Conservation (phyloP, 306 rosid species). For the Carpinus viminea region DNA sequence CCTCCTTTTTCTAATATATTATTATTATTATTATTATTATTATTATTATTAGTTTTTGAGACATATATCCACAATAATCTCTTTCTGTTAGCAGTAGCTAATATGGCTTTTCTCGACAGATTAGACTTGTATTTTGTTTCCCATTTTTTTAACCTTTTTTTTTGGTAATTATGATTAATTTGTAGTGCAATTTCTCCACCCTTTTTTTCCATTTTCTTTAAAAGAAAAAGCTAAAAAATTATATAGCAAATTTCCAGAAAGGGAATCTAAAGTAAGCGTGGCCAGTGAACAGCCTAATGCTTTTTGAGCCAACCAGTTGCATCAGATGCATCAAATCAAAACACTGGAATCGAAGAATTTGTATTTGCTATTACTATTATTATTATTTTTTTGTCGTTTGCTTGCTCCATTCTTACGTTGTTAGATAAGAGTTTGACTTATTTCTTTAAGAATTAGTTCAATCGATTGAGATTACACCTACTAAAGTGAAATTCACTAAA, state of each 20-base stretch:
- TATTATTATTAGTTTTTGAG: neutral
- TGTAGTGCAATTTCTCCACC: neutral
- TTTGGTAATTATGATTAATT: neutral
- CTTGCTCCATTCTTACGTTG: neutral
- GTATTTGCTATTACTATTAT: no score
- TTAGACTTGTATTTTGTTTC: neutral
- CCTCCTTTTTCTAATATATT: slow-evolving; percentile 1
- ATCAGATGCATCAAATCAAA: slow-evolving; percentile 18
- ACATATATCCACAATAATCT: neutral
- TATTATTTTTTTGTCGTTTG: slow-evolving; percentile 16
- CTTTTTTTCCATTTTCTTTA: neutral
- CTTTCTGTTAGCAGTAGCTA: neutral
- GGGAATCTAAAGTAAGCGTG: slow-evolving; percentile 35
- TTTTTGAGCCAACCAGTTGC: slow-evolving; percentile 20
- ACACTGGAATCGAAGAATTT: no score
- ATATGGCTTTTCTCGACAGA: neutral
- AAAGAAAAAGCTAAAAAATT: no score
- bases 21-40: neutral
- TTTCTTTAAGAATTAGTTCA: no score
- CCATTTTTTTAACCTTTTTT: neutral
- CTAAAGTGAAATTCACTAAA: no score
- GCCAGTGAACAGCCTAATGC: slow-evolving; percentile 28
- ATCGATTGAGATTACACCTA: no score
- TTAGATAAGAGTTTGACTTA: neutral
- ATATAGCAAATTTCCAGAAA: neutral